These are phyloP conservation scores for Fusarium domesticum DNA, from an alignment of 2,329 filamentous ascomycete genomes.

Conservation along the genomic window DNA sequence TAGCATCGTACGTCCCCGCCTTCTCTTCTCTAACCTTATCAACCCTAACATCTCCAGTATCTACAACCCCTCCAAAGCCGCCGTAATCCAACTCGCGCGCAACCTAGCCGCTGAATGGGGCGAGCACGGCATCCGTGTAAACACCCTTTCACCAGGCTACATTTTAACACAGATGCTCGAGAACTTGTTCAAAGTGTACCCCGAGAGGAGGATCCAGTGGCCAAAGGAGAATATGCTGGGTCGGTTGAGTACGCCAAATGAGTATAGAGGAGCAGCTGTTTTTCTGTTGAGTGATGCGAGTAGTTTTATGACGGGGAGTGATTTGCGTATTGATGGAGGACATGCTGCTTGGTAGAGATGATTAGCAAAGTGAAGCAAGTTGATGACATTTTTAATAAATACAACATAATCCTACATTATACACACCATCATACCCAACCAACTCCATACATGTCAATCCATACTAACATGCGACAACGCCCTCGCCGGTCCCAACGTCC, in stretches of 20 bases:
- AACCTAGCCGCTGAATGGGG: constrained; percentile 75
- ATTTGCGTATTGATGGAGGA: constrained; percentile 69
- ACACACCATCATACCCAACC: not conserved
- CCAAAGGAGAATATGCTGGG: constrained; percentile 82
- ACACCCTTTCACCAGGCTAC: constrained; percentile 77
- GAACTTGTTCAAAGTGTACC: constrained; percentile 71
- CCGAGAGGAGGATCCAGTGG: constrained; percentile 67
- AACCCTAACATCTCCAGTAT: constrained; percentile 42
- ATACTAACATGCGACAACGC: constrained; percentile 38
- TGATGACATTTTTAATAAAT: no score
- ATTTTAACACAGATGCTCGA: constrained; percentile 83
- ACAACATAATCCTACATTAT: not conserved
- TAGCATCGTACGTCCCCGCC: constrained; percentile 52
- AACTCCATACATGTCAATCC: not conserved
- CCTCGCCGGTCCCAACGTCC: constrained; percentile 41
- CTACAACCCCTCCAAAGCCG: constrained; percentile 76
- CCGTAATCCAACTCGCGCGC: constrained; percentile 66
- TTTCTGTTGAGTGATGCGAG: constrained; percentile 71
- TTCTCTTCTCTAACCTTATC: not conserved
- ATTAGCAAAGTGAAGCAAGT: not conserved
- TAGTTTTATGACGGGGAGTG: constrained; percentile 71
- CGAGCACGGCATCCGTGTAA: constrained; percentile 69
- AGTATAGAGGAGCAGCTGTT: constrained; percentile 70
- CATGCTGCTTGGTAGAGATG: constrained; percentile 57
- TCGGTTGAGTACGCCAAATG: constrained; percentile 62